Percentiles rank a stretch among this genome's conserved stretches.
Conservation (phyloP, 129 eudicot species). For the Flaveria ramosissima region DNA sequence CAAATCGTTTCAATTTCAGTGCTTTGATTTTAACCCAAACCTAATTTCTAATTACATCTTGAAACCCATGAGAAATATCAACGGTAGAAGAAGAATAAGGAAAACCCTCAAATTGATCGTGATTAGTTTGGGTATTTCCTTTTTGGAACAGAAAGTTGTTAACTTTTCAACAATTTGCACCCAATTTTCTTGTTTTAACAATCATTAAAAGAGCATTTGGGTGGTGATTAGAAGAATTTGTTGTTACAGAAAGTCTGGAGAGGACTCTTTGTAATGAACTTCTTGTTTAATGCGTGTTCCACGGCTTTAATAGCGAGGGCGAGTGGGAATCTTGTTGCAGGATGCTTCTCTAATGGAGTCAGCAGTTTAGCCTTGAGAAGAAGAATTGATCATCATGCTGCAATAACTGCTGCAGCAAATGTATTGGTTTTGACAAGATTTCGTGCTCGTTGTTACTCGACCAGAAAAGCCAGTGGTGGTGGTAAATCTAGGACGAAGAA, state of each 20-base stretch:
- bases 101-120: slow-evolving; percentile 9
- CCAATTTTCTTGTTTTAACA: neutral
- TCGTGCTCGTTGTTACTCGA: slow-evolving; percentile 51
- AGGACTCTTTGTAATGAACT: slow-evolving; percentile 56
- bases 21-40: slow-evolving; percentile 3
- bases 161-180: neutral
- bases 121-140: slow-evolving; percentile 24
- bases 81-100: neutral
- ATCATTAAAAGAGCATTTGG: neutral
- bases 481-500: slow-evolving; percentile 38
- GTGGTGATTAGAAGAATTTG: slow-evolving; percentile 31
- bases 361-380: slow-evolving; percentile 35
- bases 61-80: neutral
- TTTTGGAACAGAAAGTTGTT: neutral
- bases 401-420: slow-evolving; percentile 37
- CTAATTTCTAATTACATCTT: slow-evolving; percentile 14
- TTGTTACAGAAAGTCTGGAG: slow-evolving; percentile 50
- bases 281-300: slow-evolving; percentile 61
- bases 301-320: slow-evolving; percentile 51
- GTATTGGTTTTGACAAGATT: slow-evolving; percentile 43
- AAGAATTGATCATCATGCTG: slow-evolving; percentile 39
- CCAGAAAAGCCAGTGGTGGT: slow-evolving; percentile 30
- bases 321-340: slow-evolving; percentile 41
- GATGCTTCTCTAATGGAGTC: slow-evolving; percentile 32
- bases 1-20: slow-evolving; percentile 9